A percentile compares a stretch with the other conserved stretches of the same genome.
phyloP scores from a whole-genome alignment of 73 alveolate genomes.

The Stentor coeruleus region DNA sequence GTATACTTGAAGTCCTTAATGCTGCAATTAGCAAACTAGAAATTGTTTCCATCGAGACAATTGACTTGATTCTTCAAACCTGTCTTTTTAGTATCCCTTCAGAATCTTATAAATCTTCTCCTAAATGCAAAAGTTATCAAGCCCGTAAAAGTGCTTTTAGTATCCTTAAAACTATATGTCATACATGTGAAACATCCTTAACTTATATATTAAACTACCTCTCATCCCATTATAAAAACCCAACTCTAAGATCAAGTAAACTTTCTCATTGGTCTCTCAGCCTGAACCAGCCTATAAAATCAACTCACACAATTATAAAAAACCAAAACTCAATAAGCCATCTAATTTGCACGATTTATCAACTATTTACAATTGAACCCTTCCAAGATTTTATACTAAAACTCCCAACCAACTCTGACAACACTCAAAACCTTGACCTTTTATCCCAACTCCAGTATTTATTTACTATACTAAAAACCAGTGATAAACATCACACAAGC shows the following conservation, averaged over 20 bases:
- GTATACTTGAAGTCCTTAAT: conserved; percentile 4
- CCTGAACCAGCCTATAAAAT: conserved; percentile 31
- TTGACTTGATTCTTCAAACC: conserved; percentile 18
- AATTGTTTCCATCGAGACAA: not conserved
- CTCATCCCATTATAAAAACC: not conserved
- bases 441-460: conserved; percentile 19
- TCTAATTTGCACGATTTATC: conserved; percentile 86
- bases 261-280: conserved; percentile 23
- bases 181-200: not conserved
- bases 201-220: not conserved
- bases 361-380: conserved; percentile 85
- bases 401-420: conserved; percentile 40
- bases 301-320: conserved; percentile 44
- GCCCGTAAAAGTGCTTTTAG: not conserved
- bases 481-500: not conserved
- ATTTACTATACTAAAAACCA: not conserved
- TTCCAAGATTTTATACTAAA: conserved; percentile 40
- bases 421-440: not conserved
- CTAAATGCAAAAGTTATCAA: conserved; percentile 17
- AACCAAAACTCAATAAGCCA: conserved; percentile 93
- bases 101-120: not conserved
- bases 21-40: not conserved
- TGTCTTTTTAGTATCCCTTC: conserved; percentile 3
- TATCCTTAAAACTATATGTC: not conserved
- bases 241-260: conserved; percentile 19